A percentile compares a stretch with the other conserved stretches of the same genome.
Evolutionary conservation across 2,329 filamentous ascomycete genomes (phyloP).

Genomic region (Emericellopsis cladophorae): DNA sequence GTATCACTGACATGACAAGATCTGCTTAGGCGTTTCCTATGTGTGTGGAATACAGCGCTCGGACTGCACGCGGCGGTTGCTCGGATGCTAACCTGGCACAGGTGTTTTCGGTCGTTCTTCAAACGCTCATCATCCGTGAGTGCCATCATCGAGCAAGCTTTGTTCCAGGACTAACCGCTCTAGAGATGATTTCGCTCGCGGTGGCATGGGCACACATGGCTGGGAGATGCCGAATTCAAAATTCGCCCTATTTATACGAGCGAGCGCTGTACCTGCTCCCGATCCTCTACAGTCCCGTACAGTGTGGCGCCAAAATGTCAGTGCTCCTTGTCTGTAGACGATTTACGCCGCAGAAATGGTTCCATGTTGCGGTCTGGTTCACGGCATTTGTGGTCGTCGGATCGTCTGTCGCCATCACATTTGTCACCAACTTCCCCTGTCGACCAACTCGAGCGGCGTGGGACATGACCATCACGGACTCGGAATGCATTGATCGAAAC

Average conservation of each 20-base stretch:
- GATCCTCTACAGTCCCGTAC: slow-evolving; percentile 15
- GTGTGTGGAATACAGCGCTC: background rate
- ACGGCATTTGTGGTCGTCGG: slow-evolving; percentile 14
- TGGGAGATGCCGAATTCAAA: slow-evolving; percentile 16
- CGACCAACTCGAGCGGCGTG: background rate
- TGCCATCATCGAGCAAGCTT: background rate
- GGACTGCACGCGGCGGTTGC: background rate
- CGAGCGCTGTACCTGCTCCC: slow-evolving; percentile 13
- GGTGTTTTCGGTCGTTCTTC: background rate
- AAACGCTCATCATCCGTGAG: background rate
- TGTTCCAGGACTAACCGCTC: background rate
- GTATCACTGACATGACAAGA: background rate
- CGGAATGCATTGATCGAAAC: slow-evolving; percentile 1
- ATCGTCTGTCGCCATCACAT: slow-evolving; percentile 18
- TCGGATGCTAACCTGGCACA: background rate
- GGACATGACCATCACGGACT: background rate
- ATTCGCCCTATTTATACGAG: slow-evolving; percentile 13
- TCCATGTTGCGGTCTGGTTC: slow-evolving; percentile 15
- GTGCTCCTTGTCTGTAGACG: slow-evolving; percentile 24
- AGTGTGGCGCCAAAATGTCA: slow-evolving; percentile 21
- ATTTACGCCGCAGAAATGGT: slow-evolving; percentile 20
- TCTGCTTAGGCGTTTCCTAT: background rate
- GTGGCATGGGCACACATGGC: slow-evolving; percentile 11
- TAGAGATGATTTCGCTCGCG: background rate
- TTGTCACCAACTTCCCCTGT: slow-evolving; percentile 6